Conservation (phyloP, 2,329 filamentous ascomycete species). For the Boeremia lycopersici region DNA sequence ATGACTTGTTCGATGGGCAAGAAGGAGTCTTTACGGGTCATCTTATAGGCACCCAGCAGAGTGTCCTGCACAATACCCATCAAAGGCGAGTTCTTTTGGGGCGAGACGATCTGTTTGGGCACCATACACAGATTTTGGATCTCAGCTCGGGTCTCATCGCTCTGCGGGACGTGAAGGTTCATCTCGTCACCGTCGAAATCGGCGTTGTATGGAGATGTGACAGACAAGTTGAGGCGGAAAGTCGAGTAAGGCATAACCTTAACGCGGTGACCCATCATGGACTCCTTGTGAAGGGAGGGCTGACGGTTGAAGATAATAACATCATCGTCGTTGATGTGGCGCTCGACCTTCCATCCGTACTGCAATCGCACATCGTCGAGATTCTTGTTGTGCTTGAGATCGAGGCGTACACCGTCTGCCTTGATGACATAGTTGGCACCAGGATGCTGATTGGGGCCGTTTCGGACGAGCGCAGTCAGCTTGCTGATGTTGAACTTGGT, state of each 20-base stretch:
- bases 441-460: slow-evolving; percentile 92
- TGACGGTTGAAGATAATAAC: slow-evolving; percentile 99
- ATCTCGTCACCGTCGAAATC: slow-evolving; percentile 99
- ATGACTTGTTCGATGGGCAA: slow-evolving; percentile 89
- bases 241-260: slow-evolving; percentile 99
- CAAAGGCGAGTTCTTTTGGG: slow-evolving; percentile 91
- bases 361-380: slow-evolving; percentile 85
- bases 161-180: slow-evolving; percentile 99
- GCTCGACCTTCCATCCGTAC: slow-evolving; percentile 98
- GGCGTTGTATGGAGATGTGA: slow-evolving; percentile 98
- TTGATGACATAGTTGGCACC: slow-evolving; percentile 97
- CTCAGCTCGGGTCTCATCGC: slow-evolving; percentile 94
- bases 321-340: slow-evolving; percentile 93
- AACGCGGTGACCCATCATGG: slow-evolving; percentile 99
- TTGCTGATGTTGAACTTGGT: slow-evolving; percentile 98
- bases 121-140: slow-evolving; percentile 95
- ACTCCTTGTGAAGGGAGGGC: slow-evolving; percentile 98
- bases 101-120: slow-evolving; percentile 97
- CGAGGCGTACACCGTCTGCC: slow-evolving; percentile 90
- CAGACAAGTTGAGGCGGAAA: slow-evolving; percentile 94
- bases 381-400: slow-evolving; percentile 90
- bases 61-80: slow-evolving; percentile 99
- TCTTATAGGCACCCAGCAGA: slow-evolving; percentile 94
- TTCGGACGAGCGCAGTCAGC: slow-evolving; percentile 85
- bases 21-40: slow-evolving; percentile 91